These are phyloP conservation scores for Penicillium roqueforti DNA, from an alignment of 495 filamentous ascomycete genomes.

Conservation along the genomic window DNA sequence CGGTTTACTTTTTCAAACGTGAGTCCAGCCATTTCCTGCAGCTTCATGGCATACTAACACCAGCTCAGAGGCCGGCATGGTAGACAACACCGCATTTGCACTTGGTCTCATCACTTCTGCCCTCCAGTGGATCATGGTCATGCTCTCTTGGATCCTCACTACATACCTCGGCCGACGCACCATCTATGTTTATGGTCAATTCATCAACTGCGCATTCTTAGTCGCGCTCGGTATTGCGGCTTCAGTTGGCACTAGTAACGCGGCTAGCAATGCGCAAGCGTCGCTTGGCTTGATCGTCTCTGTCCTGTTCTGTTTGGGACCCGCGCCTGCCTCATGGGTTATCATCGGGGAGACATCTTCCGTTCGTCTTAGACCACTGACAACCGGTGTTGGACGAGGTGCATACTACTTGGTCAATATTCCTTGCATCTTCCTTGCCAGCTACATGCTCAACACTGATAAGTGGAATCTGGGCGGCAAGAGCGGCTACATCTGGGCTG, in stretches of 20 bases:
- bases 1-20: conserved; percentile 29
- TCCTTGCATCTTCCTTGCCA: conserved; percentile 50
- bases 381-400: conserved; percentile 53
- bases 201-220: conserved; percentile 34
- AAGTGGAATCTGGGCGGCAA: conserved; percentile 48
- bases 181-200: conserved; percentile 43
- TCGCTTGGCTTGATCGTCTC: conserved; percentile 54
- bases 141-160: conserved; percentile 51
- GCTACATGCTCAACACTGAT: conserved; percentile 47
- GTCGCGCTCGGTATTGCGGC: conserved; percentile 47
- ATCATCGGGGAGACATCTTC: conserved; percentile 57
- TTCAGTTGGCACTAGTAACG: conserved; percentile 31
- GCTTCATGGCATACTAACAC: conserved; percentile 22
- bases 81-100: conserved; percentile 34
- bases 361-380: conserved; percentile 53
- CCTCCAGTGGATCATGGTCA: conserved; percentile 49
- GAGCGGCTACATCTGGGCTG: conserved; percentile 50
- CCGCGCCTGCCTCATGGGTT: conserved; percentile 52
- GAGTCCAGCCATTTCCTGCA: conserved; percentile 16
- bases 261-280: conserved; percentile 45
- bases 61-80: conserved; percentile 31
- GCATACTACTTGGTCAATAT: conserved; percentile 51
- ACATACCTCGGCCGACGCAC: conserved; percentile 43
- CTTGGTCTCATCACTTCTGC: conserved; percentile 48
- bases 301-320: conserved; percentile 49